A percentile compares a stretch with the other conserved stretches of the same genome.
Evolutionary conservation across 164 flowering plant genomes (phyloP).

Genomic region (Magnolia sinica): DNA sequence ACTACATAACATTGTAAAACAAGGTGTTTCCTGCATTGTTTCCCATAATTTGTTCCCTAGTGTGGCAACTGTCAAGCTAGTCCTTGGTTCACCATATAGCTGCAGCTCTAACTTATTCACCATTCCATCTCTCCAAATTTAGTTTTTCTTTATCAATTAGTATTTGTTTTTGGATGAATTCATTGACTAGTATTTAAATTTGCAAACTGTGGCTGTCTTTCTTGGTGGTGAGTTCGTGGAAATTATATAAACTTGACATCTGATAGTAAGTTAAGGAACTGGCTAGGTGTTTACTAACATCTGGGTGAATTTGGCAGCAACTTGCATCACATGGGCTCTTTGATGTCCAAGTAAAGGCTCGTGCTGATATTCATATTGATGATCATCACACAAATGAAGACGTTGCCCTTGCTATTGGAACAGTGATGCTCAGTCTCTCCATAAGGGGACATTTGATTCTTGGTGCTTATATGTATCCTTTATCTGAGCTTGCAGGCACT

Average conservation of each 20-base stretch:
- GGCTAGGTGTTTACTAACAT: not conserved
- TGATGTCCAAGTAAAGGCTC: conserved; percentile 83
- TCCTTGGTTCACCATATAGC: no score
- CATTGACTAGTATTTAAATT: not conserved
- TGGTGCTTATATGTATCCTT: not conserved
- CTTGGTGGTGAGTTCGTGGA: not conserved
- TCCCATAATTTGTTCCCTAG: no score
- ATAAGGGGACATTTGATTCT: not conserved
- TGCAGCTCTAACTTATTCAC: no score
- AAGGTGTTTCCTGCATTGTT: no score
- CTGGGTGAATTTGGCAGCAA: conserved; percentile 51
- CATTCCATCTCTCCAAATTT: not conserved
- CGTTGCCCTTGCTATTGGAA: conserved; percentile 97
- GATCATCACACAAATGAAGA: conserved; percentile 99
- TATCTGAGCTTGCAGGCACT: conserved; percentile 51
- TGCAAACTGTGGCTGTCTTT: not conserved
- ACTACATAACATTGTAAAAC: no score
- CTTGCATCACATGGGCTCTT: conserved; percentile 96
- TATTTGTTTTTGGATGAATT: not conserved
- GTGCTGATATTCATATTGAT: conserved; percentile 91
- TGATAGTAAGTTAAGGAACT: not conserved
- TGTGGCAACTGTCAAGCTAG: no score
- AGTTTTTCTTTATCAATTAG: not conserved
- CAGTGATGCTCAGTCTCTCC: conserved; percentile 36
- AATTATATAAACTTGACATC: not conserved